phyloP scores from a whole-genome alignment of 441 rosid genomes.

The Sinapis alba region DNA sequence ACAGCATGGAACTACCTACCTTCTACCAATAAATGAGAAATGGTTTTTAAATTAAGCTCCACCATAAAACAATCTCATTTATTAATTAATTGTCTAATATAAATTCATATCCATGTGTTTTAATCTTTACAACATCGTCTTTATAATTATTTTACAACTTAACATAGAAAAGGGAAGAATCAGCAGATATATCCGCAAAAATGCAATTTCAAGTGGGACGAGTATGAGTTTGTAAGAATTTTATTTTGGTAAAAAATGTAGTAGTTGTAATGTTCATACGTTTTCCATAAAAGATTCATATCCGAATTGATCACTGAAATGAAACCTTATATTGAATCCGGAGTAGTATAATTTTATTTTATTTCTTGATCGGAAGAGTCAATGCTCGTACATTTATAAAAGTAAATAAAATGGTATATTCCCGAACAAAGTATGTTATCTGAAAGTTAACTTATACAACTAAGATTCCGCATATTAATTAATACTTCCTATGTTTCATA shows the following conservation, averaged over 20 bases:
- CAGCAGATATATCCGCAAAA: not conserved
- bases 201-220: not conserved
- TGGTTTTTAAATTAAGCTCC: not conserved
- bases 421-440: not conserved
- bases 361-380: not conserved
- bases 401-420: not conserved
- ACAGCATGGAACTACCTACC: conserved; percentile 20
- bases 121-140: not conserved
- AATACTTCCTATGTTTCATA: too few species aligned
- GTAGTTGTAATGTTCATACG: not conserved
- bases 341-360: not conserved
- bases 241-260: not conserved
- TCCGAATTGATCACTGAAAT: not conserved
- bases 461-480: not conserved
- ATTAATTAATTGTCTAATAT: not conserved
- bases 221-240: not conserved
- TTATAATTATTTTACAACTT: not conserved
- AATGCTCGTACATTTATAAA: not conserved
- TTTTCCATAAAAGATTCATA: not conserved
- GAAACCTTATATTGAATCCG: not conserved
- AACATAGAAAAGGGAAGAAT: not conserved
- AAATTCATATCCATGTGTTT: not conserved
- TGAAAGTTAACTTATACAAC: not conserved
- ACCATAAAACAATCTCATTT: not conserved
- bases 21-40: not conserved